A percentile compares a stretch with the other conserved stretches of the same genome.
Evolutionary conservation across 2,329 filamentous ascomycete species (phyloP).

Genomic region (Penicillium sp.): DNA sequence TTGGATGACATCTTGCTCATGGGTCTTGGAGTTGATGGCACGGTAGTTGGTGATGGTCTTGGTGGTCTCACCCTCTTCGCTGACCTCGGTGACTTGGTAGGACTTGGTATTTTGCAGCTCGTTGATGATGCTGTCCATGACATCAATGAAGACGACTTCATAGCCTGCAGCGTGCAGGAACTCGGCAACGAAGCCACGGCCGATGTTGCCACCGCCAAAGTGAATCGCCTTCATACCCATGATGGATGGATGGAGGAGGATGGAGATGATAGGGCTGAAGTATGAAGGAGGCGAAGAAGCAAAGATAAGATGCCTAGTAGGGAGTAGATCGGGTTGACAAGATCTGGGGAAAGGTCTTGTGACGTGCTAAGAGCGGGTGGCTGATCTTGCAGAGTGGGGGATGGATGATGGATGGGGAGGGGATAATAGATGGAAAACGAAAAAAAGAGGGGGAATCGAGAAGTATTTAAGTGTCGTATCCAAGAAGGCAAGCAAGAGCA

Average conservation of each 20-base stretch:
- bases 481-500: not conserved
- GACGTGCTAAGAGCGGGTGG: constrained; percentile 18
- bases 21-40: constrained; percentile 89
- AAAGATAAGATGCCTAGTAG: not conserved
- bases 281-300: constrained; percentile 1
- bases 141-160: constrained; percentile 95
- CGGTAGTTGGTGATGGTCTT: constrained; percentile 93
- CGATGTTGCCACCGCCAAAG: constrained; percentile 86
- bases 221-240: constrained; percentile 73
- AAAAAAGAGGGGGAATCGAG: constrained; percentile 9
- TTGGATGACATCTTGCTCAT: constrained; percentile 78
- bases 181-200: constrained; percentile 83
- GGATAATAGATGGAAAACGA: constrained; percentile 11
- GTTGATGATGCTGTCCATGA: constrained; percentile 81
- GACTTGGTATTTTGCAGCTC: constrained; percentile 72
- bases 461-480: constrained; percentile 4
- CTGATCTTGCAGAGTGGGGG: constrained; percentile 11
- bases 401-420: constrained; percentile 1
- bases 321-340: not conserved
- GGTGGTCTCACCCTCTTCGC: constrained; percentile 75
- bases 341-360: constrained; percentile 15
- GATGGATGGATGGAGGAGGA: constrained; percentile 19
- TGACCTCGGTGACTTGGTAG: constrained; percentile 93
- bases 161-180: constrained; percentile 95
- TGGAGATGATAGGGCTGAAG: constrained; percentile 4